Conservation (phyloP, 176 grass and related monocot species). For the Zea mays region DNA sequence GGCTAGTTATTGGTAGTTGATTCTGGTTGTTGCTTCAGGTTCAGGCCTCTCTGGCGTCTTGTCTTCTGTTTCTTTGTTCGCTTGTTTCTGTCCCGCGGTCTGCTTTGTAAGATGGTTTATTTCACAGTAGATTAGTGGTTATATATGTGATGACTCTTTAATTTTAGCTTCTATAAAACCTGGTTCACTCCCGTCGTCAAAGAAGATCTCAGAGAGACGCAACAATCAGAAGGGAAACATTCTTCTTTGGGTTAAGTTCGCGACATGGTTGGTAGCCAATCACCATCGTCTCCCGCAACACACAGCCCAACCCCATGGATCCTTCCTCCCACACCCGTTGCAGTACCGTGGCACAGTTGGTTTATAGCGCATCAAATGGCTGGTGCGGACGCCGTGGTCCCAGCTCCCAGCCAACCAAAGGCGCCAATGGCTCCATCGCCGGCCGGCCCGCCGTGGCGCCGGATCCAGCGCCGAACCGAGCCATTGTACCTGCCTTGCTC, state of each 20-base stretch:
- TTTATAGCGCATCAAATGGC: not conserved
- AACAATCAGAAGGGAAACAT: not conserved
- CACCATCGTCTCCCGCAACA: not conserved
- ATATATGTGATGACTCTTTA: no score
- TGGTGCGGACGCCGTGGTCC: conserved; percentile 15
- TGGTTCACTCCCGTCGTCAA: no score
- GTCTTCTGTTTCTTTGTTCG: no score
- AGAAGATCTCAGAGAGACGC: not conserved
- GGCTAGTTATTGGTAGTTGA: no score
- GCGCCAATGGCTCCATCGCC: not conserved
- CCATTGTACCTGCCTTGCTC: not conserved
- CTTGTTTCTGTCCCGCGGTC: no score
- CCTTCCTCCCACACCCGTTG: not conserved
- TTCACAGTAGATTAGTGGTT: no score
- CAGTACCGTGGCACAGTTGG: not conserved
- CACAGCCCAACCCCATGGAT: not conserved
- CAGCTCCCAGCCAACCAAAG: not conserved
- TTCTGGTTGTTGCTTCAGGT: no score
- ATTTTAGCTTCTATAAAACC: no score
- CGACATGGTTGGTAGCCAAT: conserved; percentile 22
- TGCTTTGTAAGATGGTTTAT: no score
- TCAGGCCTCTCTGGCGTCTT: no score
- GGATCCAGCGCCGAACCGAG: not conserved
- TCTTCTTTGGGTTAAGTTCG: not conserved
- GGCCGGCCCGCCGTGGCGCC: not conserved